phyloP scores from a whole-genome alignment of 2,329 filamentous ascomycete genomes.

The Cercospora zeina region DNA sequence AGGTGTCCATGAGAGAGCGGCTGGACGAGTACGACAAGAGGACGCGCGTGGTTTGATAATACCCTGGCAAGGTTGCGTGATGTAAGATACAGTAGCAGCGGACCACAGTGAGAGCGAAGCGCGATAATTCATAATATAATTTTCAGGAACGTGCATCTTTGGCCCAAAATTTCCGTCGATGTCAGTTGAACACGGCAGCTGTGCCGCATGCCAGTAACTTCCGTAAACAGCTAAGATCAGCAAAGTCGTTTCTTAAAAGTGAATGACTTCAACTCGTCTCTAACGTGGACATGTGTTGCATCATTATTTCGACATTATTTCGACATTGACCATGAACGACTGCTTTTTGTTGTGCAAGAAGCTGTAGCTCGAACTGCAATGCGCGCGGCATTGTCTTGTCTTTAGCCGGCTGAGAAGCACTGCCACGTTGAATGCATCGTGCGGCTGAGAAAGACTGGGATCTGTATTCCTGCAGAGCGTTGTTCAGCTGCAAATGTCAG shows the following conservation, averaged over 20 bases:
- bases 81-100: background rate
- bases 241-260: background rate
- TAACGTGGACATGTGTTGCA: too few species aligned
- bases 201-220: background rate
- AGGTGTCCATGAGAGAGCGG: constrained; percentile 45
- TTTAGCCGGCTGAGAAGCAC: background rate
- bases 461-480: constrained; percentile 1
- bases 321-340: background rate
- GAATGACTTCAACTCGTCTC: background rate
- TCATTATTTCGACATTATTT: too few species aligned
- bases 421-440: constrained; percentile 8
- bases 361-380: background rate
- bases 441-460: constrained; percentile 22
- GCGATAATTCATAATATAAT: background rate
- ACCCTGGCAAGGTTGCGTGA: background rate
- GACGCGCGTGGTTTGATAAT: background rate
- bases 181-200: background rate
- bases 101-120: background rate
- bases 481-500: constrained; percentile 17
- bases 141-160: background rate
- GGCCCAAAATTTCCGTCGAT: background rate
- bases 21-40: constrained; percentile 34
- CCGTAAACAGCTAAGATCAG: background rate
- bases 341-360: background rate
- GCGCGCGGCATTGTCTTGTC: background rate